phyloP scores from a whole-genome alignment of 352 stramenopile genomes.

The Phytophthora europaea region DNA sequence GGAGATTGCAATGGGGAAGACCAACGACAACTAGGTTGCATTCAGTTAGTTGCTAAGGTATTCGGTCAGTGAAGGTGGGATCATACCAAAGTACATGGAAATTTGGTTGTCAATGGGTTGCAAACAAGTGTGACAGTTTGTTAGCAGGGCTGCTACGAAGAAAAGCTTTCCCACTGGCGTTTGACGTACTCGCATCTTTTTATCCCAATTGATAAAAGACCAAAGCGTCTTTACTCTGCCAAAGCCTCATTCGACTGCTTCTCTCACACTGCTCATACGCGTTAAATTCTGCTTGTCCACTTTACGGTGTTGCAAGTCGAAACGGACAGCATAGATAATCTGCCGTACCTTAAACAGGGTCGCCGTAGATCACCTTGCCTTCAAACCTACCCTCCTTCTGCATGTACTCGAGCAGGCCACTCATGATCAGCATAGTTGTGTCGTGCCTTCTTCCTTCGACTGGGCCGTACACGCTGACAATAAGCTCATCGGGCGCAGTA shows the following conservation, averaged over 20 bases:
- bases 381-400: background rate
- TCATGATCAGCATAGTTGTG: slow-evolving; percentile 4
- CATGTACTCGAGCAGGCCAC: slow-evolving; percentile 4
- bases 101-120: slow-evolving; percentile 12
- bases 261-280: slow-evolving; percentile 2
- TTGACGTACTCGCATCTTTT: slow-evolving; percentile 10
- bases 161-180: slow-evolving; percentile 8
- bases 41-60: background rate
- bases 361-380: slow-evolving; percentile 6
- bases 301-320: background rate
- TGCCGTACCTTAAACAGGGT: slow-evolving; percentile 1
- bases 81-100: slow-evolving; percentile 18
- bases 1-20: background rate
- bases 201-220: slow-evolving; percentile 16
- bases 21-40: background rate
- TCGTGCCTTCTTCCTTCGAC: background rate
- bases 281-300: slow-evolving; percentile 4
- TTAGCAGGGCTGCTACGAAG: background rate
- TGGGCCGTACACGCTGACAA: background rate
- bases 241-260: slow-evolving; percentile 13
- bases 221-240: background rate
- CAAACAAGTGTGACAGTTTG: background rate
- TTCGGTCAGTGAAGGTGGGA: background rate
- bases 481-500: background rate
- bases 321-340: slow-evolving; percentile 4